These are phyloP conservation scores for Xylaria sp. DNA, from an alignment of 495 filamentous ascomycete genomes.

Conservation along the genomic window DNA sequence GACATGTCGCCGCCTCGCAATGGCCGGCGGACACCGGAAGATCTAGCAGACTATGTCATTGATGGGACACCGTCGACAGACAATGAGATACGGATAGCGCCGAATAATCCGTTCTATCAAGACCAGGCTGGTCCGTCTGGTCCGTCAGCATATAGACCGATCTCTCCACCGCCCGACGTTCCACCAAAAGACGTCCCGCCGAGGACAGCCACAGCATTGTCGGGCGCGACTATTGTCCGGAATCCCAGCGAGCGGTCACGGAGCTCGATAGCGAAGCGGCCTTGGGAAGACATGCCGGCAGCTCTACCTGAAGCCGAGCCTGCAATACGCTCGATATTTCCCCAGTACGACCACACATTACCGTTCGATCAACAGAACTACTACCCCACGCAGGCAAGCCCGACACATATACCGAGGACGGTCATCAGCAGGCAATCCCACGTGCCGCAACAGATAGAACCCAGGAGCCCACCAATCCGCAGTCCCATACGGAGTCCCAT, in stretches of 20 bases:
- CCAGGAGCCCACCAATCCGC: constrained; percentile 36
- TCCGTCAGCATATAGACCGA: constrained; percentile 41
- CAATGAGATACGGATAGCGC: constrained; percentile 28
- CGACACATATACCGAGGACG: constrained; percentile 60
- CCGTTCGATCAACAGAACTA: constrained; percentile 74
- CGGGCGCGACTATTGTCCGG: constrained; percentile 56
- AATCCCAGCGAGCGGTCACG: constrained; percentile 54
- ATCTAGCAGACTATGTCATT: constrained; percentile 43
- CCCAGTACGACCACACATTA: constrained; percentile 76
- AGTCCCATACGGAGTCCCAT: constrained; percentile 42
- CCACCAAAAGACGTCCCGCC: constrained; percentile 46
- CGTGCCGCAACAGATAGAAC: constrained; percentile 50
- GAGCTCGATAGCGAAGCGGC: constrained; percentile 57
- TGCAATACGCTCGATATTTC: constrained; percentile 70
- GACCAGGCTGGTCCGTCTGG: constrained; percentile 46
- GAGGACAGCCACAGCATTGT: constrained; percentile 56
- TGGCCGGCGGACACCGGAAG: constrained; percentile 44
- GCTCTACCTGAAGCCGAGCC: constrained; percentile 44
- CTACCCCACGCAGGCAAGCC: constrained; percentile 63
- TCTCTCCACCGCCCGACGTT: constrained; percentile 23
- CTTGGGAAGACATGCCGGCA: constrained; percentile 41
- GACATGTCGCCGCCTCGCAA: constrained; percentile 42
- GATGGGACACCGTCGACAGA: constrained; percentile 42
- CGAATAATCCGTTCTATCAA: constrained; percentile 40
- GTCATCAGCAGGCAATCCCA: constrained; percentile 65